phyloP scores from a whole-genome alignment of 2,329 filamentous ascomycete genomes.

The Davidsoniella australis region DNA sequence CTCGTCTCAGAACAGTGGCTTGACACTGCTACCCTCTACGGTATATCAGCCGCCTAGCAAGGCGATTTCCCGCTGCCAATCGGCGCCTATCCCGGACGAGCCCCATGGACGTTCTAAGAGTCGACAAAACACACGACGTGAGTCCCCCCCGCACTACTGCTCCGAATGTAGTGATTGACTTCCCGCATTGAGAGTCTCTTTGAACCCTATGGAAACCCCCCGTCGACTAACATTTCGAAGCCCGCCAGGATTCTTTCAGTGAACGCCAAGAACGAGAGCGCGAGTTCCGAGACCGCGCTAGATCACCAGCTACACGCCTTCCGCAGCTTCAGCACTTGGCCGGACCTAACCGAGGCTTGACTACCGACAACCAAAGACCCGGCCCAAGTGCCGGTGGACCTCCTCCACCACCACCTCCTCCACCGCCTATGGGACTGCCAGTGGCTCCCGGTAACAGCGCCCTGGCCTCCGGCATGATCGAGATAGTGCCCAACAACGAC shows the following conservation, averaged over 20 bases:
- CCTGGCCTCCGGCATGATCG: constrained; percentile 38
- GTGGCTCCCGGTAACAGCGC: constrained; percentile 24
- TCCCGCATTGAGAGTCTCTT: background rate
- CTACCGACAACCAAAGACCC: constrained; percentile 18
- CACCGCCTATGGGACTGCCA: constrained; percentile 29
- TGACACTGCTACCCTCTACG: constrained; percentile 39
- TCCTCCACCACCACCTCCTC: constrained; percentile 44
- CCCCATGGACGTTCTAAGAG: constrained; percentile 12
- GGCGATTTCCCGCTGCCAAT: constrained; percentile 43
- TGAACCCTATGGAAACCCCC: background rate
- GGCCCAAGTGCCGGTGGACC: constrained; percentile 21
- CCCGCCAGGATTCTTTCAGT: constrained; percentile 6
- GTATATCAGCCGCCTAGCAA: constrained; percentile 40
- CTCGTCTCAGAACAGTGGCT: constrained; percentile 25
- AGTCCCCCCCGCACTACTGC: too few species aligned
- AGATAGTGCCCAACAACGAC: constrained; percentile 49
- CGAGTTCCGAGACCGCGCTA: background rate
- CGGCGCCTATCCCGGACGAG: constrained; percentile 32
- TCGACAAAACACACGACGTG: too few species aligned
- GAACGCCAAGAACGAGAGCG: constrained; percentile 18
- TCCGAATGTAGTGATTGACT: too few species aligned
- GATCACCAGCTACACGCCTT: constrained; percentile 29
- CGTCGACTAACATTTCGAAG: constrained; percentile 3
- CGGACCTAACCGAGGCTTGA: background rate
- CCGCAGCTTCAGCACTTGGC: constrained; percentile 44